Conservation (phyloP, 2,329 filamentous ascomycete species). For the Aotearoamyces nothofagi region DNA sequence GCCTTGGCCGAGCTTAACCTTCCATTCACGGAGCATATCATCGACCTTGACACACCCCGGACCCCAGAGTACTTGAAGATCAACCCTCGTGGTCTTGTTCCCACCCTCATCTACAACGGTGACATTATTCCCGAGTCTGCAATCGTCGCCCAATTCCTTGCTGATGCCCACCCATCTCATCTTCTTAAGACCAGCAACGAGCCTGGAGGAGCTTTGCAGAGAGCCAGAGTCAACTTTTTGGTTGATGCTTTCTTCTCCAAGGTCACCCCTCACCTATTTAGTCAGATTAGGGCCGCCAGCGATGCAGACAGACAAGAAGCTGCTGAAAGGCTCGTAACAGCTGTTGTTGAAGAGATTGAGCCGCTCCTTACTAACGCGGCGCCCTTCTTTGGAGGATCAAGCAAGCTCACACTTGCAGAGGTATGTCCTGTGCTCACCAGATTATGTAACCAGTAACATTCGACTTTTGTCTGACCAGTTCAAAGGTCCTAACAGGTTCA, state of each 20-base stretch:
- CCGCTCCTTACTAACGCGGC: slow-evolving; percentile 41
- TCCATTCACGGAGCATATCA: slow-evolving; percentile 53
- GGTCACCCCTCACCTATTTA: slow-evolving; percentile 31
- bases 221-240: slow-evolving; percentile 59
- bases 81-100: slow-evolving; percentile 69
- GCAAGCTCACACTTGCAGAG: slow-evolving; percentile 58
- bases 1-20: slow-evolving; percentile 50
- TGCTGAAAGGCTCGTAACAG: slow-evolving; percentile 33
- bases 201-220: slow-evolving; percentile 37
- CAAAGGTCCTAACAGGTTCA: slow-evolving; percentile 44
- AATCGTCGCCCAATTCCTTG: slow-evolving; percentile 57
- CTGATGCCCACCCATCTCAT: slow-evolving; percentile 53
- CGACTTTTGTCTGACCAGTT: slow-evolving; percentile 8
- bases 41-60: slow-evolving; percentile 55
- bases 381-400: slow-evolving; percentile 50
- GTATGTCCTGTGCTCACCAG: slow-evolving; percentile 31
- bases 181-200: slow-evolving; percentile 41
- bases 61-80: slow-evolving; percentile 60
- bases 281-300: slow-evolving; percentile 26
- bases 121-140: slow-evolving; percentile 60
- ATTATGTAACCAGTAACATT: no score
- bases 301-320: slow-evolving; percentile 31
- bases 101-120: slow-evolving; percentile 48
- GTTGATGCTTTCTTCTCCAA: slow-evolving; percentile 55
- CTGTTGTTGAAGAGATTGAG: slow-evolving; percentile 56